Evolutionary conservation across 139 green algal genomes (phyloP).

Genomic region (Coelastrella sp.): DNA sequence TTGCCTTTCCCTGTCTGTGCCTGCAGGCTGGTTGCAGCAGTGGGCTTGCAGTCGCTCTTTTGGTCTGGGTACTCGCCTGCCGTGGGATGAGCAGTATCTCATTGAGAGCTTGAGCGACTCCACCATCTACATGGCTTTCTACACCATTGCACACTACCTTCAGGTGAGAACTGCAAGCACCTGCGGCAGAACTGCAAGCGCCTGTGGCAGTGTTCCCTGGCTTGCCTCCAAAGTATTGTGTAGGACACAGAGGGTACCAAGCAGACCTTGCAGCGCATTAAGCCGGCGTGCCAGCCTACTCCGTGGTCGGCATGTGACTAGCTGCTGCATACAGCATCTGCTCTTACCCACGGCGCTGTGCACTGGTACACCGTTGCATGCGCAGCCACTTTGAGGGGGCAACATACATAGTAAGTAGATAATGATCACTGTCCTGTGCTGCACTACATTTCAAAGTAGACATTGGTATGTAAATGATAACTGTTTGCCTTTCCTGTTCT

Average conservation of each 20-base stretch:
- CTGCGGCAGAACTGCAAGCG: too few relatives aligned
- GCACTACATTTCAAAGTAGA: too few relatives aligned
- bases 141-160: constrained; percentile 92
- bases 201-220: too few relatives aligned
- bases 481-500: too few relatives aligned
- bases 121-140: constrained; percentile 99
- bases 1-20: not conserved
- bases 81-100: constrained; percentile 96
- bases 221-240: not conserved
- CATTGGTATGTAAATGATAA: too few relatives aligned
- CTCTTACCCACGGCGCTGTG: constrained; percentile 34
- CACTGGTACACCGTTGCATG: not conserved
- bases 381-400: constrained; percentile 42
- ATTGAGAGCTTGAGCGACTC: constrained; percentile 98
- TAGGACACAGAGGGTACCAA: not conserved
- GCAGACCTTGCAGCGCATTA: constrained; percentile 35
- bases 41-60: constrained; percentile 98
- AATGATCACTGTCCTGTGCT: too few relatives aligned
- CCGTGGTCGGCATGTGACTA: constrained; percentile 43
- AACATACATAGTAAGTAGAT: too few relatives aligned
- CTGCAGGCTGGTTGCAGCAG: constrained; percentile 92
- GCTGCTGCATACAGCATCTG: constrained; percentile 19
- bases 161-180: constrained; percentile 66
- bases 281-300: constrained; percentile 46
- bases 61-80: constrained; percentile 95